phyloP scores from a whole-genome alignment of 495 filamentous ascomycete species.

The Penicillium odoratum region DNA sequence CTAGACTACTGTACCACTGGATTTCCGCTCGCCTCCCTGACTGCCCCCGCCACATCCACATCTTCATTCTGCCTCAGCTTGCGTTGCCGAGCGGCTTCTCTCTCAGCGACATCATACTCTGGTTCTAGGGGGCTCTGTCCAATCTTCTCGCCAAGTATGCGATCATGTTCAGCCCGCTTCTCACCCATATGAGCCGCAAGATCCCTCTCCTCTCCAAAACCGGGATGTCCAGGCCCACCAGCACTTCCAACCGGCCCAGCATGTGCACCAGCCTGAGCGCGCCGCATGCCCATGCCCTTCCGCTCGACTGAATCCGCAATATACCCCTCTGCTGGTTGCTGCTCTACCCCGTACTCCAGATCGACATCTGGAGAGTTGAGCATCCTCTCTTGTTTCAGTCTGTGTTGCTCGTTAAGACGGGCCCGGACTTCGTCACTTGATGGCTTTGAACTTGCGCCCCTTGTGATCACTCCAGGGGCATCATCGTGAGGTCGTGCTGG shows the following conservation, averaged over 20 bases:
- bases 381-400: conserved; percentile 15
- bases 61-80: conserved; percentile 33
- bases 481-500: conserved; percentile 34
- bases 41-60: conserved; percentile 32
- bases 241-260: conserved; percentile 36
- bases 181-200: conserved; percentile 43
- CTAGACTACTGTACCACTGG: conserved; percentile 21
- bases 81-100: conserved; percentile 29
- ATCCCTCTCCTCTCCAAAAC: conserved; percentile 40
- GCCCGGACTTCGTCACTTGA: conserved; percentile 36
- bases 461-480: conserved; percentile 34
- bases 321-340: conserved; percentile 52
- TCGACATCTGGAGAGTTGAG: conserved; percentile 32
- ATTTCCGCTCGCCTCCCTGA: conserved; percentile 31
- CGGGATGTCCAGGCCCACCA: conserved; percentile 29
- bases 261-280: conserved; percentile 42
- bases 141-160: conserved; percentile 36
- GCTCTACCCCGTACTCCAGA: conserved; percentile 57
- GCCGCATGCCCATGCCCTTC: conserved; percentile 34
- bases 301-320: conserved; percentile 51
- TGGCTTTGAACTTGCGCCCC: conserved; percentile 37
- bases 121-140: conserved; percentile 21
- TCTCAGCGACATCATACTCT: conserved; percentile 26
- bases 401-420: conserved; percentile 17
- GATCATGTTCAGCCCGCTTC: conserved; percentile 48